Conservation (phyloP, 176 grass and related monocot species). For the Alloteropsis semialata region DNA sequence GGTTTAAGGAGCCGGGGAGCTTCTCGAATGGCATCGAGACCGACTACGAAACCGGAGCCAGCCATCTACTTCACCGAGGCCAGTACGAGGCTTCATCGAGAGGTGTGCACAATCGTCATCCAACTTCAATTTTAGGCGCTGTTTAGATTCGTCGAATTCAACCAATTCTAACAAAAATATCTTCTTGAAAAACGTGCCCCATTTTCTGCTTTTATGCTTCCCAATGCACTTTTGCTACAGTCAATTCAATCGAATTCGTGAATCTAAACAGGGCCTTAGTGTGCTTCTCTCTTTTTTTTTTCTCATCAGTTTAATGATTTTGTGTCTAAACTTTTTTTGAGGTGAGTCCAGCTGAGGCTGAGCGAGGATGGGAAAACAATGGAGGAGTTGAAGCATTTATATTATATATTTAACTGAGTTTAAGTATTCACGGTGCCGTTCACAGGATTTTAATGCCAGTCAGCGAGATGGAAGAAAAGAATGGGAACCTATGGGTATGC, state of each 20-base stretch:
- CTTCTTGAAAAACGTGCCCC: too few relatives aligned
- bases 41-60: slow-evolving; percentile 47
- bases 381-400: too few relatives aligned
- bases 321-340: not conserved
- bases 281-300: not conserved
- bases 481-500: slow-evolving; percentile 45
- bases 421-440: not conserved
- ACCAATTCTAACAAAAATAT: too few relatives aligned
- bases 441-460: slow-evolving; percentile 23
- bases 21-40: slow-evolving; percentile 74
- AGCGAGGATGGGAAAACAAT: slow-evolving; percentile 28
- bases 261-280: too few relatives aligned
- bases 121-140: not conserved
- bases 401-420: too few relatives aligned
- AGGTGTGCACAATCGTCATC: slow-evolving; percentile 21
- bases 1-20: not conserved
- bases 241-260: too few relatives aligned
- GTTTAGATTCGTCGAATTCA: too few relatives aligned
- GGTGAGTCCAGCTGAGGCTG: slow-evolving; percentile 25
- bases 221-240: too few relatives aligned
- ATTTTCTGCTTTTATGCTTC: too few relatives aligned
- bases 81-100: slow-evolving; percentile 52
- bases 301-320: not conserved
- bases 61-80: slow-evolving; percentile 83
- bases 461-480: slow-evolving; percentile 47